Evolutionary conservation across 768 basidiomycete genomes (phyloP).

Genomic region (Hirschioporus abietinus): DNA sequence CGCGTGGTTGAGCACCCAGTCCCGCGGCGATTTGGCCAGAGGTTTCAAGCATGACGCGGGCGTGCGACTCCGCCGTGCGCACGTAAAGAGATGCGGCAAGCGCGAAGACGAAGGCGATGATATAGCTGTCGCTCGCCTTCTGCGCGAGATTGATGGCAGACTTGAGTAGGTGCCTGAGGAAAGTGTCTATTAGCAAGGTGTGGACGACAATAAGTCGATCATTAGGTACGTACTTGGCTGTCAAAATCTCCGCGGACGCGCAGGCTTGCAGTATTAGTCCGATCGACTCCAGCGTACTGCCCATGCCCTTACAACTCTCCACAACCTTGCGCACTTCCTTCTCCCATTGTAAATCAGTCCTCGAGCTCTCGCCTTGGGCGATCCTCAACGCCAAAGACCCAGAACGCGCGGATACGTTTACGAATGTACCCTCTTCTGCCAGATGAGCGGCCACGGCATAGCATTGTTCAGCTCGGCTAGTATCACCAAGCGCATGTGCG

Average conservation of each 20-base stretch:
- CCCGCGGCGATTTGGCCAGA: slow-evolving; percentile 70
- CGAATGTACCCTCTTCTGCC: slow-evolving; percentile 34
- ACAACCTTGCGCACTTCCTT: slow-evolving; percentile 31
- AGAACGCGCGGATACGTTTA: slow-evolving; percentile 43
- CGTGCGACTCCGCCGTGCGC: slow-evolving; percentile 66
- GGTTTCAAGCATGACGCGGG: slow-evolving; percentile 56
- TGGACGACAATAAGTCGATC: neutral
- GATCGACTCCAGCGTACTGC: slow-evolving; percentile 50
- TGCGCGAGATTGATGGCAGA: slow-evolving; percentile 54
- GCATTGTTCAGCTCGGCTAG: slow-evolving; percentile 49
- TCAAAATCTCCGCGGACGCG: slow-evolving; percentile 46
- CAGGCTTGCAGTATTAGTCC: slow-evolving; percentile 51
- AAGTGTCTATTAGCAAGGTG: neutral
- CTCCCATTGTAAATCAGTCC: slow-evolving; percentile 24
- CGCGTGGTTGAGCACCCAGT: slow-evolving; percentile 44
- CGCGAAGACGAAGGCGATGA: slow-evolving; percentile 65
- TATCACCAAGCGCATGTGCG: slow-evolving; percentile 57
- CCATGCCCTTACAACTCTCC: slow-evolving; percentile 39
- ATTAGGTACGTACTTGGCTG: slow-evolving; percentile 48
- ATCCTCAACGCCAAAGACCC: slow-evolving; percentile 48
- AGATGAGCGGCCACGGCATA: slow-evolving; percentile 59
- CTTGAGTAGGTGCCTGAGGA: slow-evolving; percentile 50
- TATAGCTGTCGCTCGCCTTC: slow-evolving; percentile 60
- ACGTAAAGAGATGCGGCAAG: slow-evolving; percentile 67
- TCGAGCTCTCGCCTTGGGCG: slow-evolving; percentile 29